Percentiles rank a stretch among this genome's conserved stretches.
Evolutionary conservation across 192 early-diverging fungal species (phyloP).

Genomic region (Coemansia sp.): DNA sequence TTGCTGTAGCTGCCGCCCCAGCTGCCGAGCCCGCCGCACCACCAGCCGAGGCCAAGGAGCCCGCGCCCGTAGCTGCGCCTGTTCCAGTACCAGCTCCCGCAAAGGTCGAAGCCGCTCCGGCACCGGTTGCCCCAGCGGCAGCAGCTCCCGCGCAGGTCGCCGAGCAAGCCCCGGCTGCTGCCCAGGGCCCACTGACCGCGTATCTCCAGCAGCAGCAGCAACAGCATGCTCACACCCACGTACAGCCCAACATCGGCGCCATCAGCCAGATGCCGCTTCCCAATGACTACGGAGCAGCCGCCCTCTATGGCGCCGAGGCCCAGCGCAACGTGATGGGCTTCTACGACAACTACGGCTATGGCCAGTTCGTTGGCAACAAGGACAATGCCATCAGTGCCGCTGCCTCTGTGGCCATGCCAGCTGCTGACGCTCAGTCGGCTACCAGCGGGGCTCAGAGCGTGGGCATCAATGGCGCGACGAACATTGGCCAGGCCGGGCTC

Average conservation of each 20-base stretch:
- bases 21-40: constrained; percentile 25
- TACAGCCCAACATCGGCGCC: constrained; percentile 25
- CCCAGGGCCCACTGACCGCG: neutral
- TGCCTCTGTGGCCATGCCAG: constrained; percentile 26
- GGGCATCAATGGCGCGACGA: constrained; percentile 54
- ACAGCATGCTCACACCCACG: constrained; percentile 26
- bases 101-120: constrained; percentile 16
- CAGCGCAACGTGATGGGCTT: constrained; percentile 65
- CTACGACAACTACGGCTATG: constrained; percentile 51
- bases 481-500: constrained; percentile 44
- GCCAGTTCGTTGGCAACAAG: constrained; percentile 50
- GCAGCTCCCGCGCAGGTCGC: constrained; percentile 3
- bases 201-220: constrained; percentile 48
- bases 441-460: constrained; percentile 59
- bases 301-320: constrained; percentile 63
- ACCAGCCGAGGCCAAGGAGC: constrained; percentile 19
- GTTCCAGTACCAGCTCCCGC: neutral
- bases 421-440: constrained; percentile 47
- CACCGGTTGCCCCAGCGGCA: constrained; percentile 14
- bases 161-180: constrained; percentile 3
- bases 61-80: constrained; percentile 10
- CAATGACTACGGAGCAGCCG: constrained; percentile 59
- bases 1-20: constrained; percentile 44
- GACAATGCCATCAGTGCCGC: constrained; percentile 31
- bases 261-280: constrained; percentile 55